Evolutionary conservation across 2,329 filamentous ascomycete species (phyloP).

Genomic region (Albophoma yamanashiensis): DNA sequence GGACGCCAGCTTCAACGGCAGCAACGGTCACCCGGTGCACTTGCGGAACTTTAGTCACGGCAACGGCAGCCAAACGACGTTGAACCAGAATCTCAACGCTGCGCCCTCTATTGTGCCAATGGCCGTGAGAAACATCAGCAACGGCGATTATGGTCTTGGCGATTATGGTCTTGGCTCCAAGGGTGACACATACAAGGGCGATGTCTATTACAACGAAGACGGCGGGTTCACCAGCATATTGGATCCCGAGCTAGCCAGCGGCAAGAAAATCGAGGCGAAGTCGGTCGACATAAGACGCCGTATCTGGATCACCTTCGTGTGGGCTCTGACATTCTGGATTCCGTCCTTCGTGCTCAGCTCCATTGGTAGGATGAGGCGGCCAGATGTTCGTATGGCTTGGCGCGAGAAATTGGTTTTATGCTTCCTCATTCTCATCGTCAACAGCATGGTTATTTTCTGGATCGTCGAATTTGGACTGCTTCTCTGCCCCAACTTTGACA

Average conservation of each 20-base stretch:
- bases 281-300: slow-evolving; percentile 54
- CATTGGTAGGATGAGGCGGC: slow-evolving; percentile 90
- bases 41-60: slow-evolving; percentile 46
- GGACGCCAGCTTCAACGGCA: slow-evolving; percentile 52
- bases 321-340: slow-evolving; percentile 88
- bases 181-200: slow-evolving; percentile 66
- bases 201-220: slow-evolving; percentile 63
- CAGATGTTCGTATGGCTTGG: slow-evolving; percentile 95
- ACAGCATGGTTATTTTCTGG: slow-evolving; percentile 78
- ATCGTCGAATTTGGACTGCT: slow-evolving; percentile 78
- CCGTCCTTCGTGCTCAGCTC: slow-evolving; percentile 71
- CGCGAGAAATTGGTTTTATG: slow-evolving; percentile 85
- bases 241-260: slow-evolving; percentile 69
- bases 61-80: slow-evolving; percentile 43
- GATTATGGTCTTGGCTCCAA: too few relatives aligned
- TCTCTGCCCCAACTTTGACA: slow-evolving; percentile 83
- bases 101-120: slow-evolving; percentile 52
- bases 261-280: slow-evolving; percentile 65
- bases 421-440: slow-evolving; percentile 69
- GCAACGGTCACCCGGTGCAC: slow-evolving; percentile 61
- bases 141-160: slow-evolving; percentile 84
- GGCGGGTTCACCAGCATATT: slow-evolving; percentile 57
- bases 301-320: slow-evolving; percentile 72
- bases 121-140: slow-evolving; percentile 43
- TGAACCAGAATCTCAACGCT: slow-evolving; percentile 25